Evolutionary conservation across 2,329 filamentous ascomycete genomes (phyloP).

Genomic region (Botrytis sinoallii): DNA sequence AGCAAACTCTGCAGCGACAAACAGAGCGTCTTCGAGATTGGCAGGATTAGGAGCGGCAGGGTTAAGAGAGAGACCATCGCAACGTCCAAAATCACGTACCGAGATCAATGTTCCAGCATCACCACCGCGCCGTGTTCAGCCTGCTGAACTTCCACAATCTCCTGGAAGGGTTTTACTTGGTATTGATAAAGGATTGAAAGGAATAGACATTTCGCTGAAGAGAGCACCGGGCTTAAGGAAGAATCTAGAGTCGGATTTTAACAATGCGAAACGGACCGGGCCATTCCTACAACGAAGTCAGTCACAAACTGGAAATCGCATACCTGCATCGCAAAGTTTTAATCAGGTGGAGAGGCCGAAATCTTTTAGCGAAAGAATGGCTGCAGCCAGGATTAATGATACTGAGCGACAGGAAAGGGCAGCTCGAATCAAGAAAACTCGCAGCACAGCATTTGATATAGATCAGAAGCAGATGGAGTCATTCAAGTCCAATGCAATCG

Average conservation of each 20-base stretch:
- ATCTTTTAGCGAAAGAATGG: constrained; percentile 81
- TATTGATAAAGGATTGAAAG: constrained; percentile 83
- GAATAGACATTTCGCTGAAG: constrained; percentile 79
- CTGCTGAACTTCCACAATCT: constrained; percentile 59
- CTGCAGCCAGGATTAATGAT: constrained; percentile 62
- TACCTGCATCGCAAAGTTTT: constrained; percentile 25
- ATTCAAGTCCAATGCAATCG: constrained; percentile 56
- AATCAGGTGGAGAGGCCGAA: constrained; percentile 44
- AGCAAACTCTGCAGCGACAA: constrained; percentile 31
- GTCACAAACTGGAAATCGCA: constrained; percentile 31
- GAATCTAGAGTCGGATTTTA: constrained; percentile 33
- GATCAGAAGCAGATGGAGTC: constrained; percentile 55
- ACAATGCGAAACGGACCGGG: constrained; percentile 36
- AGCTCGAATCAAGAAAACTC: constrained; percentile 50
- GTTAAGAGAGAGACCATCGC: constrained; percentile 21
- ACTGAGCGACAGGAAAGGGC: constrained; percentile 49
- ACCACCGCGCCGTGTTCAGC: constrained; percentile 60
- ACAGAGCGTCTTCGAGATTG: constrained; percentile 31
- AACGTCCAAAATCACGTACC: constrained; percentile 37
- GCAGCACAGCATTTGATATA: constrained; percentile 57
- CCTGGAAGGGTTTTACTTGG: constrained; percentile 78
- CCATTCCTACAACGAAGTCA: constrained; percentile 47
- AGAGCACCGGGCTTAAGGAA: constrained; percentile 56
- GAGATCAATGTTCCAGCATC: constrained; percentile 71
- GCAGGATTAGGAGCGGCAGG: constrained; percentile 24